Percentiles rank a stretch among this genome's conserved stretches.
Evolutionary conservation across 208 protist species (phyloP).

Genomic region (Acanthamoeba culbertsoni): DNA sequence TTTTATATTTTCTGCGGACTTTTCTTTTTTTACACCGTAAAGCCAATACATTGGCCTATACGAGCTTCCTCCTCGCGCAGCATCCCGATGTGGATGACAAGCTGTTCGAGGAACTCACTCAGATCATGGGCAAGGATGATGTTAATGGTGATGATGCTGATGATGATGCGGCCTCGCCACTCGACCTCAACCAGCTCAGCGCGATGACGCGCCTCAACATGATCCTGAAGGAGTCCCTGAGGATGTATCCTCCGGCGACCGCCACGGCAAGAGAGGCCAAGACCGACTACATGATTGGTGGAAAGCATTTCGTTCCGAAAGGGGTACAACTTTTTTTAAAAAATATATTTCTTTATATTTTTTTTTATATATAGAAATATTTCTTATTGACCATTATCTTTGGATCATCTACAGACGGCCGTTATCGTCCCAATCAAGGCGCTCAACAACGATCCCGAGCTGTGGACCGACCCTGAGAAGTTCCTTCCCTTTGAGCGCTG

Average conservation of each 20-base stretch:
- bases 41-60: constrained; percentile 30
- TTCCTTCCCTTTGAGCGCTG: constrained; percentile 34
- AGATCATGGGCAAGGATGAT: not conserved
- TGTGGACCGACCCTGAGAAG: not conserved
- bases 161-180: no score
- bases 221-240: constrained; percentile 11
- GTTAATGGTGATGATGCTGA: no score
- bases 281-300: not conserved
- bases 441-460: not conserved
- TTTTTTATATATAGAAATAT: not conserved
- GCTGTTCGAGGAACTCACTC: not conserved
- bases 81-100: constrained; percentile 26
- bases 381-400: not conserved
- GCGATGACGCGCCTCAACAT: not conserved
- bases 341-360: not conserved
- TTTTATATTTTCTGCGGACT: not conserved
- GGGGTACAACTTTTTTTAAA: not conserved
- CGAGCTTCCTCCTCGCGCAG: not conserved
- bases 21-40: no score
- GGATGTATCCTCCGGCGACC: constrained; percentile 8
- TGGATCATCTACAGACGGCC: not conserved
- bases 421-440: not conserved
- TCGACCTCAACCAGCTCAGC: constrained; percentile 25
- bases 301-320: constrained; percentile 24
- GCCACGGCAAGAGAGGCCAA: not conserved